These are phyloP conservation scores for Asparagopsis taxiformis DNA, from an alignment of 31 red algal species.

Conservation along the genomic window DNA sequence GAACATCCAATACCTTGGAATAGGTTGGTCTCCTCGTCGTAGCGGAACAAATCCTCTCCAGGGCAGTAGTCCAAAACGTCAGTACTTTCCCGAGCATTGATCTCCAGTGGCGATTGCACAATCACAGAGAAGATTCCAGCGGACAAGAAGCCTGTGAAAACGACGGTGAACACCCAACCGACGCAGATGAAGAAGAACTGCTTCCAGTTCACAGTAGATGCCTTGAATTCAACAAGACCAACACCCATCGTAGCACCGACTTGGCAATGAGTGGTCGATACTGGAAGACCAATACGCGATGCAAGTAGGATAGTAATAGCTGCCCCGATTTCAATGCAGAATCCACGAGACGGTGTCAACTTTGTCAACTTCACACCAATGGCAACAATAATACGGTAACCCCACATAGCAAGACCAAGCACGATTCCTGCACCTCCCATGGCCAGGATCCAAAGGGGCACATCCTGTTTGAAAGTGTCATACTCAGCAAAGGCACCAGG, in stretches of 20 bases:
- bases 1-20: constrained; percentile 42
- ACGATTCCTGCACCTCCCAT: constrained; percentile 64
- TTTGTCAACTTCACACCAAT: constrained; percentile 73
- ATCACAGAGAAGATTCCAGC: constrained; percentile 43
- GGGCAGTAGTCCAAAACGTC: constrained; percentile 21
- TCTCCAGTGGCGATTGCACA: constrained; percentile 25
- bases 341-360: constrained; percentile 56
- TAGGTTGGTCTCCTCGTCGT: constrained; percentile 1
- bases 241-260: constrained; percentile 72
- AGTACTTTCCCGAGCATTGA: constrained; percentile 10
- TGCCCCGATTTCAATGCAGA: constrained; percentile 64
- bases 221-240: constrained; percentile 60
- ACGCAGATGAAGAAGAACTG: constrained; percentile 53
- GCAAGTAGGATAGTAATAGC: constrained; percentile 69
- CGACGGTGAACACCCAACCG: constrained; percentile 60
- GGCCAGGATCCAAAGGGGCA: constrained; percentile 63
- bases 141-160: constrained; percentile 33
- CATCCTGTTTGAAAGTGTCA: constrained; percentile 2
- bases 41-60: constrained; percentile 37
- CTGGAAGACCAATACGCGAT: constrained; percentile 54
- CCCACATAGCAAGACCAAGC: constrained; percentile 63
- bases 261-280: constrained; percentile 63
- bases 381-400: constrained; percentile 57
- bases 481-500: constrained; percentile 21
- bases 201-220: constrained; percentile 67